These are phyloP conservation scores for Chamaenerion angustifolium DNA, from an alignment of 345 rosid species.

Conservation along the genomic window DNA sequence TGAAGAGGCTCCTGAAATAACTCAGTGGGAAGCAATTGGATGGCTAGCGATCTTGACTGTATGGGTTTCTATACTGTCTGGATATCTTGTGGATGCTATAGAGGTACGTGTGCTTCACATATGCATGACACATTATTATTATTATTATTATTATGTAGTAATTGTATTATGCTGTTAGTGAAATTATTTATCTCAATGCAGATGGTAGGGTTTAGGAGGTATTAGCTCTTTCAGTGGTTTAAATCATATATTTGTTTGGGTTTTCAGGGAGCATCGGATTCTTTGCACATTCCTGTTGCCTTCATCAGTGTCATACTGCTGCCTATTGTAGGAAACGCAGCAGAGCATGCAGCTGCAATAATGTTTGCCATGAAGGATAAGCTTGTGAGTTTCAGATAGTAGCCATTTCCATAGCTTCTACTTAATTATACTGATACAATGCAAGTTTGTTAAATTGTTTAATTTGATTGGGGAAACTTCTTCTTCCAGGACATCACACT, in stretches of 20 bases:
- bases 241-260: not conserved
- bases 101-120: slow-evolving; percentile 16
- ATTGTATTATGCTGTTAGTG: not conserved
- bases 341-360: slow-evolving; percentile 42
- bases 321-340: slow-evolving; percentile 46
- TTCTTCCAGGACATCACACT: slow-evolving; percentile 27
- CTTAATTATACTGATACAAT: too few relatives aligned
- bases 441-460: not conserved
- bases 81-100: slow-evolving; percentile 30
- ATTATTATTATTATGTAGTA: not conserved
- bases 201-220: too few relatives aligned
- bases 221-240: too few relatives aligned
- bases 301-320: slow-evolving; percentile 40
- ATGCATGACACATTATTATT: too few relatives aligned
- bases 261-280: slow-evolving; percentile 31
- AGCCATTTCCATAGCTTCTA: too few relatives aligned
- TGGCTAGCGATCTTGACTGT: slow-evolving; percentile 29
- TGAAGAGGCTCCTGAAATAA: slow-evolving; percentile 30
- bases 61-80: slow-evolving; percentile 35
- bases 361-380: slow-evolving; percentile 46
- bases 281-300: slow-evolving; percentile 27
- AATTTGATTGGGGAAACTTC: not conserved
- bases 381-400: slow-evolving; percentile 23
- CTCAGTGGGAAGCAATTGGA: slow-evolving; percentile 27
- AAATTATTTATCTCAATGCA: not conserved